These are phyloP conservation scores for Fomitopsis palustris DNA, from an alignment of 1,284 basidiomycete genomes.

Conservation along the genomic window DNA sequence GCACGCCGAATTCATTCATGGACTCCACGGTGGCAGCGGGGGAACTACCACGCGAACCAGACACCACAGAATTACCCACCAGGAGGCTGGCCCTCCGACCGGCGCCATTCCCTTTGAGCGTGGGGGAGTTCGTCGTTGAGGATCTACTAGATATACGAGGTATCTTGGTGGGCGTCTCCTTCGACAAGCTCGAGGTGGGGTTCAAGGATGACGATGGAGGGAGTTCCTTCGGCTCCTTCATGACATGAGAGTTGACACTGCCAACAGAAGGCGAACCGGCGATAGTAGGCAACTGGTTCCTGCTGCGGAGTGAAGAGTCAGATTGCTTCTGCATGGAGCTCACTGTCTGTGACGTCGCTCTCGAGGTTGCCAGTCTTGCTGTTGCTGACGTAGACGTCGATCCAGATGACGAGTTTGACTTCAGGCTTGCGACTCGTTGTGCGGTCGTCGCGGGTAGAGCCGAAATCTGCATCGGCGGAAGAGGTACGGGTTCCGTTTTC, in stretches of 20 bases:
- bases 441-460: slow-evolving; percentile 77
- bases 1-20: slow-evolving; percentile 76
- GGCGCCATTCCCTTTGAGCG: slow-evolving; percentile 49
- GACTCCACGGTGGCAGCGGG: slow-evolving; percentile 46
- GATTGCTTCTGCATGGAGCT: slow-evolving; percentile 82
- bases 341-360: slow-evolving; percentile 68
- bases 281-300: slow-evolving; percentile 81
- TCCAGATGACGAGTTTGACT: slow-evolving; percentile 45
- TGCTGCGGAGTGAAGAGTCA: slow-evolving; percentile 70
- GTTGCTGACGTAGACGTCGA: slow-evolving; percentile 39
- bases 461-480: slow-evolving; percentile 88
- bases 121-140: slow-evolving; percentile 65
- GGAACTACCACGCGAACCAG: slow-evolving; percentile 61
- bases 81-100: slow-evolving; percentile 63
- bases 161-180: slow-evolving; percentile 91
- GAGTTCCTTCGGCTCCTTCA: slow-evolving; percentile 53
- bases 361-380: slow-evolving; percentile 49
- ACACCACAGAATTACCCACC: slow-evolving; percentile 36
- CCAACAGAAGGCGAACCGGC: slow-evolving; percentile 87
- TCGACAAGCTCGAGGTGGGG: slow-evolving; percentile 48
- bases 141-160: slow-evolving; percentile 85
- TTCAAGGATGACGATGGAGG: slow-evolving; percentile 51
- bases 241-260: slow-evolving; percentile 41
- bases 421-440: slow-evolving; percentile 75
- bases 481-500: slow-evolving; percentile 55